Evolutionary conservation across 495 filamentous ascomycete species (phyloP).

Genomic region (Penicillium verhagenii): DNA sequence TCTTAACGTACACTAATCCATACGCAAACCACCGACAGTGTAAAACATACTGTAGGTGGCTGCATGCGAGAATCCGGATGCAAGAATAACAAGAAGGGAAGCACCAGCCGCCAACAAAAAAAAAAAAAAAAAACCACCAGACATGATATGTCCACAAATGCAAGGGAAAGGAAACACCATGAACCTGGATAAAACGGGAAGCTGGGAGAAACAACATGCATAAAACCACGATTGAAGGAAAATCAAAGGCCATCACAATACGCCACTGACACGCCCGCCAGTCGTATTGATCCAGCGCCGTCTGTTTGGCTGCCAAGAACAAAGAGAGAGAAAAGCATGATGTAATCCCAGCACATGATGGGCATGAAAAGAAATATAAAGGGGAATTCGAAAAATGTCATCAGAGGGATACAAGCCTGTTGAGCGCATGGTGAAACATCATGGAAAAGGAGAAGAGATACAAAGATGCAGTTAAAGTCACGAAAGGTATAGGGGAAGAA

Average conservation of each 20-base stretch:
- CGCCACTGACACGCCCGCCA: conserved; percentile 39
- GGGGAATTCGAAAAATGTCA: conserved; percentile 35
- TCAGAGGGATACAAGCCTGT: conserved; percentile 25
- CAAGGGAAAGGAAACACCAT: conserved; percentile 26
- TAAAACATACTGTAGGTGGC: conserved; percentile 39
- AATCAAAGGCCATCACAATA: conserved; percentile 27
- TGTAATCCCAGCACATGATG: conserved; percentile 26
- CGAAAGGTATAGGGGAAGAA: conserved; percentile 8
- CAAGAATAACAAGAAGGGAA: conserved; percentile 31
- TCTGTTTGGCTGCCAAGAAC: conserved; percentile 25
- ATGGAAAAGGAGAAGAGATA: conserved; percentile 13
- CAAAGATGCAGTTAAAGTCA: conserved; percentile 8
- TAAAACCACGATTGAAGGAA: conserved; percentile 8
- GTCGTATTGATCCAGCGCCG: conserved; percentile 31
- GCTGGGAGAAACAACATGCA: conserved; percentile 23
- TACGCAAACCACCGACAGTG: conserved; percentile 61
- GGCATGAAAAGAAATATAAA: conserved; percentile 26
- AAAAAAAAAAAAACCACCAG: conserved; percentile 25
- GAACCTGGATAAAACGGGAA: conserved; percentile 14
- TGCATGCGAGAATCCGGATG: conserved; percentile 37
- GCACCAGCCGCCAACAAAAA: conserved; percentile 33
- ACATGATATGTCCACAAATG: conserved; percentile 38
- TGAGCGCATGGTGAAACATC: conserved; percentile 18
- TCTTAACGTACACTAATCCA: conserved; percentile 79
- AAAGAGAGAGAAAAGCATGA: conserved; percentile 24